These are phyloP conservation scores for Bretschneidera sinensis DNA, from an alignment of 345 rosid species.

Conservation along the genomic window DNA sequence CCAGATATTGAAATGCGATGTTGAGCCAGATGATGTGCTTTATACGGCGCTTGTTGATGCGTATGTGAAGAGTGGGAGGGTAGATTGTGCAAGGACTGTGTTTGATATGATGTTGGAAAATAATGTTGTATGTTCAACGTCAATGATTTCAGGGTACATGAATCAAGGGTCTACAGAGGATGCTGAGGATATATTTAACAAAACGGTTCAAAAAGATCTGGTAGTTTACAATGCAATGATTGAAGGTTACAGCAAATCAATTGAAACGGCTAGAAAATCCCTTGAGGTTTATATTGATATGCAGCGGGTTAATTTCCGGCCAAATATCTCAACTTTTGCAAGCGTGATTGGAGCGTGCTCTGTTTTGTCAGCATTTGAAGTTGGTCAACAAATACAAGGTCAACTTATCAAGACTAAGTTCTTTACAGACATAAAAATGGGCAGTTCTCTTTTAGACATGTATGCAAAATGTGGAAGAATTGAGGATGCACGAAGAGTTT, in stretches of 20 bases:
- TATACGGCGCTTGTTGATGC: slow-evolving; percentile 71
- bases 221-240: slow-evolving; percentile 93
- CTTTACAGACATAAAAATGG: slow-evolving; percentile 52
- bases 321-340: slow-evolving; percentile 69
- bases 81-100: slow-evolving; percentile 60
- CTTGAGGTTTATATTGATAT: slow-evolving; percentile 52
- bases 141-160: slow-evolving; percentile 91
- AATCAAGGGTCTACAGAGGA: slow-evolving; percentile 46
- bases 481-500: slow-evolving; percentile 54
- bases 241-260: slow-evolving; percentile 77
- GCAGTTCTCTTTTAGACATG: slow-evolving; percentile 91
- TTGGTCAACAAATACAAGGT: slow-evolving; percentile 70
- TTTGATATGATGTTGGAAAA: slow-evolving; percentile 63
- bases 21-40: slow-evolving; percentile 70
- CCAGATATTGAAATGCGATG: slow-evolving; percentile 44
- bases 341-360: slow-evolving; percentile 89
- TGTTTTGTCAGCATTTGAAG: slow-evolving; percentile 48
- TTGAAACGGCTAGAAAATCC: slow-evolving; percentile 48
- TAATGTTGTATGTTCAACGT: slow-evolving; percentile 75
- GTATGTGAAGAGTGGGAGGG: no score
- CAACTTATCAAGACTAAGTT: slow-evolving; percentile 60
- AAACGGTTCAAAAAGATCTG: slow-evolving; percentile 51
- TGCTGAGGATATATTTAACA: slow-evolving; percentile 58
- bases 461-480: slow-evolving; percentile 79
- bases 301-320: slow-evolving; percentile 57